Evolutionary conservation across 176 grass and related monocot species (phyloP).

Genomic region (Oryza coarctata): DNA sequence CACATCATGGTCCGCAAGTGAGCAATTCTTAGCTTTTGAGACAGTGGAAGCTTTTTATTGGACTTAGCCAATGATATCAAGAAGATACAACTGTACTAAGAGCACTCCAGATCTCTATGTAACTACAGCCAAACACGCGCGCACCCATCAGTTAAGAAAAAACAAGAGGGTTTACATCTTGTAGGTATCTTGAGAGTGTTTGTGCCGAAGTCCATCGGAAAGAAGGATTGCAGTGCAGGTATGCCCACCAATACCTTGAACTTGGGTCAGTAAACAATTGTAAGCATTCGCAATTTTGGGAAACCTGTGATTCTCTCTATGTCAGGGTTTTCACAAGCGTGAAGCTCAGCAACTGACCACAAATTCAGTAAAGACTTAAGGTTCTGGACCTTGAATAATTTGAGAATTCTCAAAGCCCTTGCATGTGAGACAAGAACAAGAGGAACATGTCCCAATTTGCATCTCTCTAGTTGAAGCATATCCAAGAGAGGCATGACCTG

Average conservation of each 20-base stretch:
- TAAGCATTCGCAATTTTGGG: neutral
- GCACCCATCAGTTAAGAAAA: too few species aligned
- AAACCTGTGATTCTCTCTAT: neutral
- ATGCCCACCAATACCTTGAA: neutral
- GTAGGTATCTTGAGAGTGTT: neutral
- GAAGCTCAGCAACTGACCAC: neutral
- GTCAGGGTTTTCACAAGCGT: neutral
- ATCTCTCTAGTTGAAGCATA: neutral
- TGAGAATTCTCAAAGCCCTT: neutral
- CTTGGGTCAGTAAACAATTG: neutral
- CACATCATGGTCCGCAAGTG: too few species aligned
- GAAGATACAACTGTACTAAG: too few species aligned
- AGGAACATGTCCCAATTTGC: constrained; percentile 19
- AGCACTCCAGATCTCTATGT: too few species aligned
- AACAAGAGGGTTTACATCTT: neutral
- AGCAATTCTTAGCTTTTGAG: too few species aligned
- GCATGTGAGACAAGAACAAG: neutral
- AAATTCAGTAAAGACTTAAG: constrained; percentile 4
- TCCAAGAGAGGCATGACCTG: constrained; percentile 27
- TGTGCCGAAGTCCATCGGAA: neutral
- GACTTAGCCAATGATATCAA: too few species aligned
- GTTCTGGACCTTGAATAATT: rapidly evolving
- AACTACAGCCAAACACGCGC: too few species aligned
- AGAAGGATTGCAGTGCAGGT: neutral
- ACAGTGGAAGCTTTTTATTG: too few species aligned